Conservation (phyloP, 306 rosid genomes). For the Dryas alaskensis region DNA sequence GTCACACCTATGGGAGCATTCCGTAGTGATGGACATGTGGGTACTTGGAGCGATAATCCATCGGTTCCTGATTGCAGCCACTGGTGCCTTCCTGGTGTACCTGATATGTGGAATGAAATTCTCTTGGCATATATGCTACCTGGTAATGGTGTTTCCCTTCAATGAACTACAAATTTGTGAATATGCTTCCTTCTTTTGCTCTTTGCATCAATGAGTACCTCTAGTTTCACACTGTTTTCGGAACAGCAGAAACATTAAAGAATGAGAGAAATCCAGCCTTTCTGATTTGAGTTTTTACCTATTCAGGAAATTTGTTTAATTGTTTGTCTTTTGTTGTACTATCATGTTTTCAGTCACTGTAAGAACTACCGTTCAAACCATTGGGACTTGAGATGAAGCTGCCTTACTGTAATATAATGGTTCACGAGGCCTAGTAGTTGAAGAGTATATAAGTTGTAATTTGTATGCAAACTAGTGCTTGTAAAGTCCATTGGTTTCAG, state of each 20-base stretch:
- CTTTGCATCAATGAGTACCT: conserved; percentile 1
- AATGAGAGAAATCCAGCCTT: not conserved
- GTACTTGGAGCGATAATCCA: conserved; percentile 75
- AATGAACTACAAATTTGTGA: conserved; percentile 10
- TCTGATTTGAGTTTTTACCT: not conserved
- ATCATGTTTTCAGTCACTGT: not conserved
- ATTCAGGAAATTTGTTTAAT: not conserved
- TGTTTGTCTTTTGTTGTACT: not conserved
- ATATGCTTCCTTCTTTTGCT: not conserved
- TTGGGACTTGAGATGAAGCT: not conserved
- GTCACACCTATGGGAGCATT: conserved; percentile 77
- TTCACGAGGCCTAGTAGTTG: not conserved
- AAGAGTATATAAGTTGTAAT: not conserved
- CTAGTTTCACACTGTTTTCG: not conserved
- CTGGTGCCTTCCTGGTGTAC: conserved; percentile 98
- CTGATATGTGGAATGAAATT: conserved; percentile 96
- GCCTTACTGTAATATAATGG: not conserved
- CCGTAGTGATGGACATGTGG: conserved; percentile 84
- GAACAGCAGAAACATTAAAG: not conserved
- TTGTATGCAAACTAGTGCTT: conserved; percentile 6
- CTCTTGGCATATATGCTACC: conserved; percentile 54
- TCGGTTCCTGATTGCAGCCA: conserved; percentile 90
- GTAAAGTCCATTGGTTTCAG: not conserved
- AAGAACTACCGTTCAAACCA: not conserved
- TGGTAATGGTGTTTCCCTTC: conserved; percentile 18